A percentile compares a stretch with the other conserved stretches of the same genome.
These are phyloP conservation scores for Ambrosia trifida DNA, from an alignment of 129 eudicot genomes.

Conservation along the genomic window DNA sequence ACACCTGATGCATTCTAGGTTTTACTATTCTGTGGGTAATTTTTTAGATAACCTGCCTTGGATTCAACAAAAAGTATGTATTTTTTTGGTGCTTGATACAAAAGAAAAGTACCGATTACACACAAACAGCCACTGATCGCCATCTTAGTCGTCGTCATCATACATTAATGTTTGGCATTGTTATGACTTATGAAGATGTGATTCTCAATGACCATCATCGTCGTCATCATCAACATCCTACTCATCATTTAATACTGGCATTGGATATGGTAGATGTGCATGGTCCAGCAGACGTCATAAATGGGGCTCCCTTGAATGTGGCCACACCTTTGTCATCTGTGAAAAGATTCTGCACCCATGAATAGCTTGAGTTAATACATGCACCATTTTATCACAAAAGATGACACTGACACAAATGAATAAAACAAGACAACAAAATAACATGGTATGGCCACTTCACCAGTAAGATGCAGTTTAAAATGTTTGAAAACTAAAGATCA, in stretches of 20 bases:
- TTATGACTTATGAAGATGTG: slow-evolving; percentile 7
- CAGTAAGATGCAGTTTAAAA: slow-evolving; percentile 4
- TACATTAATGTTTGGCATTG: neutral
- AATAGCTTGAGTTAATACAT: slow-evolving; percentile 21
- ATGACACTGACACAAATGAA: neutral
- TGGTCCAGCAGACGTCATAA: slow-evolving; percentile 93
- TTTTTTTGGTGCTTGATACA: neutral
- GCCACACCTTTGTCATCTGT: slow-evolving; percentile 91
- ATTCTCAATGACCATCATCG: slow-evolving; percentile 1
- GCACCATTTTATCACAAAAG: slow-evolving; percentile 21
- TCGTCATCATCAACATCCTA: slow-evolving; percentile 2
- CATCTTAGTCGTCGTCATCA: slow-evolving; percentile 9
- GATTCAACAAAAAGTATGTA: too few relatives aligned
- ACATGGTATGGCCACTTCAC: slow-evolving; percentile 1
- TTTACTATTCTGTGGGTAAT: neutral
- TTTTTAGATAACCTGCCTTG: too few relatives aligned
- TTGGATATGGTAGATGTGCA: slow-evolving; percentile 80
- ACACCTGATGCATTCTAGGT: slow-evolving; percentile 4
- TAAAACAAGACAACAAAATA: neutral
- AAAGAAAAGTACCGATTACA: slow-evolving; percentile 11
- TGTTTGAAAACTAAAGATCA: neutral
- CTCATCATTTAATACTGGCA: slow-evolving; percentile 56
- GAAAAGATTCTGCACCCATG: slow-evolving; percentile 69
- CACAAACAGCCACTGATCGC: neutral
- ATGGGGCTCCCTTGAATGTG: slow-evolving; percentile 83